Conservation (phyloP, 2,329 filamentous ascomycete species). For the Neonectria neomacrospora region DNA sequence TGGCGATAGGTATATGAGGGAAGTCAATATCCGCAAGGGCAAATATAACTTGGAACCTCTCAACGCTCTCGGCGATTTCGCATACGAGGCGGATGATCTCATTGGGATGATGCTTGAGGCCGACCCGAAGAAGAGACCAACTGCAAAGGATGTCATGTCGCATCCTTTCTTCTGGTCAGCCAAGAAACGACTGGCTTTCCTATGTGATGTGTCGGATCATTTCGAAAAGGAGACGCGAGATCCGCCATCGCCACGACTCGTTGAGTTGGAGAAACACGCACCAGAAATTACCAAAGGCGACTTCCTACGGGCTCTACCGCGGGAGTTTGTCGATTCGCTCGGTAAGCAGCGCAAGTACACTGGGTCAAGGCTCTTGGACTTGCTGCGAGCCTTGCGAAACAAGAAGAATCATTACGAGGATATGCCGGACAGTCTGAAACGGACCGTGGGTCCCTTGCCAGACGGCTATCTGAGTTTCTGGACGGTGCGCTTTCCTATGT, state of each 20-base stretch:
- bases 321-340: conserved; percentile 86
- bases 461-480: conserved; percentile 88
- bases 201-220: conserved; percentile 97
- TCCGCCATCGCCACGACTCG: conserved; percentile 76
- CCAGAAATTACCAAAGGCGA: conserved; percentile 71
- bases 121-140: conserved; percentile 70
- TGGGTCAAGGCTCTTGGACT: conserved; percentile 82
- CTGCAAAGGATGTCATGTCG: conserved; percentile 81
- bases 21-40: conserved; percentile 96
- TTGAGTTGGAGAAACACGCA: conserved; percentile 66
- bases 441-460: conserved; percentile 75
- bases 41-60: conserved; percentile 78
- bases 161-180: conserved; percentile 97
- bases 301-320: conserved; percentile 81
- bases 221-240: conserved; percentile 93
- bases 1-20: conserved; percentile 92
- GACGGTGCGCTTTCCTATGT: conserved; percentile 79
- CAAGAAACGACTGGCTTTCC: conserved; percentile 88
- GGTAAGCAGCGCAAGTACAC: conserved; percentile 97
- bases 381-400: conserved; percentile 89
- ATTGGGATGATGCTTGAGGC: conserved; percentile 80
- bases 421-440: conserved; percentile 82
- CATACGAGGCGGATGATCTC: conserved; percentile 87
- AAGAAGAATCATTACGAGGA: conserved; percentile 99
- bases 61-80: conserved; percentile 82